phyloP scores from a whole-genome alignment of 208 protist genomes.

The Acanthamoeba divionensis region DNA sequence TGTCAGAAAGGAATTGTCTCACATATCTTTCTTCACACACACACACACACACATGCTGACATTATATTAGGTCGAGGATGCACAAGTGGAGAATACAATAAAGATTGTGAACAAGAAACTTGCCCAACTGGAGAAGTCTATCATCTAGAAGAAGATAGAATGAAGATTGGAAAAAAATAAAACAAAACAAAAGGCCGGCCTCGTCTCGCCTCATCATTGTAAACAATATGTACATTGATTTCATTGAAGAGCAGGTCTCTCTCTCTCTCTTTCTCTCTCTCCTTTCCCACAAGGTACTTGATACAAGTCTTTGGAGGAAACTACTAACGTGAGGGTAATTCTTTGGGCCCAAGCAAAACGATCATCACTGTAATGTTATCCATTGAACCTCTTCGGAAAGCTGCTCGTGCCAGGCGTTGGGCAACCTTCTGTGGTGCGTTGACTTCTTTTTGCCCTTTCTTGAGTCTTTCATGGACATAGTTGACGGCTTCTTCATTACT shows the following conservation, averaged over 20 bases:
- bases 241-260: not conserved
- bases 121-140: not conserved
- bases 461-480: not conserved
- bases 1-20: not conserved
- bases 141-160: not conserved
- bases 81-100: conserved; percentile 7
- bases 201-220: not conserved
- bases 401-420: not conserved
- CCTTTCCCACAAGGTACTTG: too few relatives aligned
- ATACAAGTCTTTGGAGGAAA: too few relatives aligned
- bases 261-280: not conserved
- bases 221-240: not conserved
- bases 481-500: conserved; percentile 27
- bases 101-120: not conserved
- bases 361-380: conserved; percentile 35
- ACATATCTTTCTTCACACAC: not conserved
- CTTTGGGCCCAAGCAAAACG: not conserved
- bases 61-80: not conserved
- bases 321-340: too few relatives aligned
- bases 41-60: not conserved
- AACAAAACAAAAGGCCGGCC: not conserved
- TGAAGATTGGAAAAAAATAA: not conserved
- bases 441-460: not conserved
- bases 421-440: not conserved
- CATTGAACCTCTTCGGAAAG: not conserved